phyloP scores from a whole-genome alignment of 2,329 filamentous ascomycete species.

The Lomentospora prolificans region DNA sequence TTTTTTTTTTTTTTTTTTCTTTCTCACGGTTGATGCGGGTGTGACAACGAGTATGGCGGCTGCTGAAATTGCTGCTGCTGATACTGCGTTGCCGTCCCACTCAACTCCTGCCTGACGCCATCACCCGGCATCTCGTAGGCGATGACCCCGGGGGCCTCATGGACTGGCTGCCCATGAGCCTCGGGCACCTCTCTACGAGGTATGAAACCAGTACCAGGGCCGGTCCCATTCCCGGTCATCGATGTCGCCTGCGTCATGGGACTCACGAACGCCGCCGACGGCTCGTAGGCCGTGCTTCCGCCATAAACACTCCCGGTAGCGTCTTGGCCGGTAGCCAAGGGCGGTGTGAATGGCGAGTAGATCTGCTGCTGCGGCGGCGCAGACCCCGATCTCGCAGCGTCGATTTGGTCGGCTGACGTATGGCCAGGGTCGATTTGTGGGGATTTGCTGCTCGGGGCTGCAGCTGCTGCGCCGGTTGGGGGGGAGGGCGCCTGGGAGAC shows the following conservation, averaged over 20 bases:
- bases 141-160: neutral
- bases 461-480: neutral
- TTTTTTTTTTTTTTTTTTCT: too few species aligned
- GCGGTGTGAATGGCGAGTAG: neutral
- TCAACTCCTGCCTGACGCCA: neutral
- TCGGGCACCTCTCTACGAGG: neutral
- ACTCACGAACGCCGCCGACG: neutral
- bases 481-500: neutral
- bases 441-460: neutral
- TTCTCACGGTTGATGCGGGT: too few species aligned
- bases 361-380: neutral
- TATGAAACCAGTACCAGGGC: neutral
- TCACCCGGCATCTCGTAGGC: constrained; percentile 6
- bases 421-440: neutral
- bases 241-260: neutral
- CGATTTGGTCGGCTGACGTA: neutral
- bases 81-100: neutral
- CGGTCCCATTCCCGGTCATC: neutral
- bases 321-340: neutral
- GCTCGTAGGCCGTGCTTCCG: neutral
- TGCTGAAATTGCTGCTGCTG: neutral
- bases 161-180: neutral
- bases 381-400: neutral
- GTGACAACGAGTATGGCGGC: too few species aligned
- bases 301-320: neutral